These are phyloP conservation scores for Thermomucor indicae-seudaticae DNA, from an alignment of 371 early-diverging fungal genomes.

Conservation along the genomic window DNA sequence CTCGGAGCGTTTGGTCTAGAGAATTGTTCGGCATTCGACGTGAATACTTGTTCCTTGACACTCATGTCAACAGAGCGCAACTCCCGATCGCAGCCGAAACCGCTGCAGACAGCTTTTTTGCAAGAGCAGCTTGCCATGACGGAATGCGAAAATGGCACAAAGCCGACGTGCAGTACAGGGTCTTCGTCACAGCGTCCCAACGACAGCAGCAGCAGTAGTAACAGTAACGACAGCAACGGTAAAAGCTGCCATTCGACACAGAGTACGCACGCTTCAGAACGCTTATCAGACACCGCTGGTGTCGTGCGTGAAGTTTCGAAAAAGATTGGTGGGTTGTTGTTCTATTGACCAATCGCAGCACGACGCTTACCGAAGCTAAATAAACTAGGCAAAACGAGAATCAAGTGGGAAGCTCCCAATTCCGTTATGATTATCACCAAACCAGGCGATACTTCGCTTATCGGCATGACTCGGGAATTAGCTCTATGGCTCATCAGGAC, in stretches of 20 bases:
- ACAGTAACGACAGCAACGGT: no score
- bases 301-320: constrained; percentile 37
- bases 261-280: constrained; percentile 1
- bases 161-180: no score
- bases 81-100: no score
- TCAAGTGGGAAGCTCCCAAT: constrained; percentile 67
- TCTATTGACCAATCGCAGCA: not conserved
- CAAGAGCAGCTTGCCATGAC: no score
- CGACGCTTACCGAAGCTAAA: not conserved
- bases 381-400: constrained; percentile 28
- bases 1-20: no score
- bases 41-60: no score
- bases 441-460: constrained; percentile 74
- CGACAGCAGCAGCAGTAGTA: no score
- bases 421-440: constrained; percentile 90
- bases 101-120: no score
- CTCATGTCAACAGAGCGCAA: no score
- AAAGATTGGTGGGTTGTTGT: constrained; percentile 22
- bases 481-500: constrained; percentile 72
- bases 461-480: constrained; percentile 75
- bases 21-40: no score
- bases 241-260: not conserved
- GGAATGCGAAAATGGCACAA: no score
- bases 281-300: constrained; percentile 33
- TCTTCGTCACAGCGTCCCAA: no score